Evolutionary conservation across 2,329 filamentous ascomycete species (phyloP).

Genomic region (Stagonosporopsis rhizophila): DNA sequence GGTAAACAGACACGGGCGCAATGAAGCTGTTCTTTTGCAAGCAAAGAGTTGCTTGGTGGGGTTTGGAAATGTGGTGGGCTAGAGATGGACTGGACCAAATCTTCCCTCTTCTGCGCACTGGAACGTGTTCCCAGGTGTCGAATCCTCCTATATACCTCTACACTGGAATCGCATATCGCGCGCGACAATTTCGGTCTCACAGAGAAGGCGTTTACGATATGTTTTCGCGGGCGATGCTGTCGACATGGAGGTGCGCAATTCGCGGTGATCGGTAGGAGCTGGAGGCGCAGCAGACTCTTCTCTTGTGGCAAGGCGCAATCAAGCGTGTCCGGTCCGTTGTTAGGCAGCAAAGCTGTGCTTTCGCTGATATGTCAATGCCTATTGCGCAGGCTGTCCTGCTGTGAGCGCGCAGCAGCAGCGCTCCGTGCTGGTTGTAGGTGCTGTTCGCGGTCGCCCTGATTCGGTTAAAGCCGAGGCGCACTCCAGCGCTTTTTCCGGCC

Average conservation of each 20-base stretch:
- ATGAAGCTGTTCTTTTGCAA: not conserved
- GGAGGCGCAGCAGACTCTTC: slow-evolving; percentile 10
- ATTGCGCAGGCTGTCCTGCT: slow-evolving; percentile 10
- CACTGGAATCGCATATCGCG: slow-evolving; percentile 22
- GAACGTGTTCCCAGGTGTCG: slow-evolving; percentile 5
- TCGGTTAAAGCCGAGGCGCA: slow-evolving; percentile 19
- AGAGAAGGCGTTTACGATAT: slow-evolving; percentile 5
- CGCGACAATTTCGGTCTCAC: slow-evolving; percentile 11
- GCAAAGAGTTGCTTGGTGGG: slow-evolving; percentile 1
- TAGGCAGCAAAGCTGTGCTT: slow-evolving; percentile 2
- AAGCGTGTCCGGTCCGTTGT: not conserved
- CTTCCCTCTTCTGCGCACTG: slow-evolving; percentile 15
- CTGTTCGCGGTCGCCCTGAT: slow-evolving; percentile 14
- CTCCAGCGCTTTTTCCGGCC: slow-evolving; percentile 1
- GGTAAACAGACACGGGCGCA: slow-evolving; percentile 10
- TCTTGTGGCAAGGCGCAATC: not conserved
- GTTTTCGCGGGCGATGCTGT: slow-evolving; percentile 15
- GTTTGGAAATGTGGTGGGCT: slow-evolving; percentile 4
- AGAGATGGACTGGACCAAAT: slow-evolving; percentile 20
- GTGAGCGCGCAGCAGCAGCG: slow-evolving; percentile 3
- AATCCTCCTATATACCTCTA: slow-evolving; percentile 20
- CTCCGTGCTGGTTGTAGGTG: slow-evolving; percentile 9
- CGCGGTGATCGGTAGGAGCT: slow-evolving; percentile 18
- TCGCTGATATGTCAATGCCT: slow-evolving; percentile 2
- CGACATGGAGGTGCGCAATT: slow-evolving; percentile 26